Evolutionary conservation across 352 stramenopile genomes (phyloP), one percentile per base, ranked within the genome.

Genomic region (Elongisporangium undulatum): DNA sequence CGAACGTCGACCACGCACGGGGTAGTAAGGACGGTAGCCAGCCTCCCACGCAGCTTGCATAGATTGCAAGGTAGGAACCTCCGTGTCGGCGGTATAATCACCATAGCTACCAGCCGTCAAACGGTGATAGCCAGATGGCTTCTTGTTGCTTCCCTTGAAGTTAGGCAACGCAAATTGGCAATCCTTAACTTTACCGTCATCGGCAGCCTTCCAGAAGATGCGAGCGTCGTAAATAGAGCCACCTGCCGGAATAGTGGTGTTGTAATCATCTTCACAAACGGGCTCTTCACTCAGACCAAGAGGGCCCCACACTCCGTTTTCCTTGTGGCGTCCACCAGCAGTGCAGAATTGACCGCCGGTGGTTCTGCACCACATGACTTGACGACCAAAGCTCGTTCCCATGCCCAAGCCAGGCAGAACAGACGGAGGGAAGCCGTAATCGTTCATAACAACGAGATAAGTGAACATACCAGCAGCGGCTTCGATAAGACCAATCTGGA

Each of bases 401-500:
- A 74, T 53, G 15, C 84, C 84, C 13, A 90, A 65, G 8, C 74
- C 81, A 12, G 79, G 60, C 7, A 96, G 67, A 34, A 86, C 76
- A 3, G 70, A 59, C 6, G 85, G 79, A 5, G 75, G 59, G 67
- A 89, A 97, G 94, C 91, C 91, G 66, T 88, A 97, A 64, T 95
- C 85, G 58, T 95, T 96, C 61, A 97, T 72, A 7, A 97, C 87
- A 17, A 89, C 66, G 51, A 97, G 67, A 67, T 90, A 97, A 4
- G 88, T 90, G 60, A 95, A 92, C 77, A 97, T 96, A 1, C 89
- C 91, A 13, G 80, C 88, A 7, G 84, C 66, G 3, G 82, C 82
- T 59, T 95, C 84, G 29, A 97, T 95, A 9, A 97, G 77, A 4
- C 90, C 92, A 48, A 97, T 94, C 66, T n/a, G n/a, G n/a, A n/a